Evolutionary conservation across 257 asterid genomes (phyloP).

Genomic region (Rhazya stricta): DNA sequence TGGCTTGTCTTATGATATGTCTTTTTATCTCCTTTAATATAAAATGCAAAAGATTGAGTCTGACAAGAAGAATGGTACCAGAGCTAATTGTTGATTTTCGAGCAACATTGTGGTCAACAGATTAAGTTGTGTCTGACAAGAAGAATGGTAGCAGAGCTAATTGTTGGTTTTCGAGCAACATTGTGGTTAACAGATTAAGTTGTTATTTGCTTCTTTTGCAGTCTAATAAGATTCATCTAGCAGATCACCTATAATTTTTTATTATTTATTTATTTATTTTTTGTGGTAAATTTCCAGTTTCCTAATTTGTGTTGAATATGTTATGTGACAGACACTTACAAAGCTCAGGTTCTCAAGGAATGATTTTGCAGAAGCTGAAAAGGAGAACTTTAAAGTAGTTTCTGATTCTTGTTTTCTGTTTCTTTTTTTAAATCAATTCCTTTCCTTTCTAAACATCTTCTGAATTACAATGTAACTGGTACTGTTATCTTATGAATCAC

Average conservation of each 20-base stretch:
- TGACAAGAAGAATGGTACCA: neutral
- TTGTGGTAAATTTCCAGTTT: neutral
- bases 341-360: slow-evolving; percentile 93
- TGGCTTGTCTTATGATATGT: neutral
- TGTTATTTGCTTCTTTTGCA: no score
- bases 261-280: no score
- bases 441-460: neutral
- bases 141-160: no score
- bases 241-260: neutral
- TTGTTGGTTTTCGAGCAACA: no score
- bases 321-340: slow-evolving; percentile 61
- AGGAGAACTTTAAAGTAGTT: slow-evolving; percentile 66
- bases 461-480: neutral
- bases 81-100: neutral
- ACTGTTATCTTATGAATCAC: slow-evolving; percentile 12
- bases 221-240: no score
- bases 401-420: neutral
- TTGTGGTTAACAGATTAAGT: no score
- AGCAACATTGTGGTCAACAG: no score
- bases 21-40: neutral
- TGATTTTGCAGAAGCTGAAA: slow-evolving; percentile 55
- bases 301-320: neutral
- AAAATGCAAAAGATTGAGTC: neutral
- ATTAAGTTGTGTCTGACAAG: no score
- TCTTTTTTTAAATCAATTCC: slow-evolving; percentile 3